Evolutionary conservation across 2,329 filamentous ascomycete genomes (phyloP), one percentile per base, ranked within the genome.

Genomic region (Colletotrichum tropicicola): DNA sequence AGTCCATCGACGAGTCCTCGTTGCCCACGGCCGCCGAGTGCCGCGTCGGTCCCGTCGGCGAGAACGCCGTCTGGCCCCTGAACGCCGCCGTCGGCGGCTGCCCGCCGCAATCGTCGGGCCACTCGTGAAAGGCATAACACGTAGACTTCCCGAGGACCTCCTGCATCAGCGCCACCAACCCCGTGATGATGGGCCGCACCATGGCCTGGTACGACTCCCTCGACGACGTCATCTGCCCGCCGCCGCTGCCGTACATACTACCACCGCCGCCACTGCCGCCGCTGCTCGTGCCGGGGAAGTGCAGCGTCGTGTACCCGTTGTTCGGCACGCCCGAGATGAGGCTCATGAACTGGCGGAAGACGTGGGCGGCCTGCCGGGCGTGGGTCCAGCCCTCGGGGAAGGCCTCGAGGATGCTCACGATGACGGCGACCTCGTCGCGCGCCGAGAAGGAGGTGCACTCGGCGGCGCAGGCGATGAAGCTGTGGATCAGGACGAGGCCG

Each of bases 401-500:
- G 8, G 78, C 77, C 41, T 79, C 76, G 13, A 80, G 72, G 21
- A 80, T 74, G 30, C 70, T 70, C 30, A 77, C 71, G 4, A 79
- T 63, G 8, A 76, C 67, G 19, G 71, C 68, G 1, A 79, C 70
- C 45, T 79, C 78, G n/a, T 80, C 77, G 4, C 73, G 71, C 6
- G 73, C 74, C 0, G 72, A 69, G 41, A 74, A 75, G 1, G 76
- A 66, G 1, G 68, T 28, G 43, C 63, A 62, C 7, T 68, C 68
- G 6, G 62, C 65, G 7, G 67, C 69, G 56, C 70, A 72, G 61
- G 78, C 76, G 66, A 81, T 71, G 35, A 81, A 65, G 59, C 70
- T 72, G 62, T 79, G 77, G 66, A 81, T 70, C n/a, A 81, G 63
- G 6, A 81, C 68, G 8, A 80, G 56, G 2, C 74, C 73, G 10